These are phyloP conservation scores for Boletus subparvulus DNA, from an alignment of 768 basidiomycete species.

Conservation along the genomic window DNA sequence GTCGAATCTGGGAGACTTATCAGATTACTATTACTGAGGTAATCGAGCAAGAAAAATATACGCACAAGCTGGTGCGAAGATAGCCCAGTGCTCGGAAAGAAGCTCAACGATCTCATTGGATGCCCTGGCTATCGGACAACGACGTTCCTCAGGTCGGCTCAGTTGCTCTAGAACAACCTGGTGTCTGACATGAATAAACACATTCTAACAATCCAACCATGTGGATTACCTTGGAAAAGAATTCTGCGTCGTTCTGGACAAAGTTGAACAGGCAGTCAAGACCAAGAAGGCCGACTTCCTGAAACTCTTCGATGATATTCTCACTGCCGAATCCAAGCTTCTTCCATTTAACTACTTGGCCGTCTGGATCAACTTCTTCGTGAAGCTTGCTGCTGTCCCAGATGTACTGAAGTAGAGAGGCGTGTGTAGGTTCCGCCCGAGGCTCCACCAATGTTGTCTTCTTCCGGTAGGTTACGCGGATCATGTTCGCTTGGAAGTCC, in stretches of 20 bases:
- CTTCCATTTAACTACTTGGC: slow-evolving; percentile 64
- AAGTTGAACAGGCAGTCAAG: slow-evolving; percentile 81
- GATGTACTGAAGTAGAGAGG: slow-evolving; percentile 57
- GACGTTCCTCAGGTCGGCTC: slow-evolving; percentile 66
- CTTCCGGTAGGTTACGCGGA: slow-evolving; percentile 75
- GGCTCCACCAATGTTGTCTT: slow-evolving; percentile 79
- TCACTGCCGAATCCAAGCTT: slow-evolving; percentile 78
- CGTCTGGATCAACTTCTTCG: slow-evolving; percentile 51
- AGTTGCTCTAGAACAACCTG: slow-evolving; percentile 80
- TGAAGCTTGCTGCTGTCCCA: slow-evolving; percentile 63
- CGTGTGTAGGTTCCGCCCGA: slow-evolving; percentile 57
- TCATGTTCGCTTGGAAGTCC: slow-evolving; percentile 85
- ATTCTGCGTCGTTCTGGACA: slow-evolving; percentile 65
- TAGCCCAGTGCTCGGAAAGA: slow-evolving; percentile 81
- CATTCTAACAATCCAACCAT: neutral
- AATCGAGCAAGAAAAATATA: slow-evolving; percentile 15
- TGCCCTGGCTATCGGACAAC: slow-evolving; percentile 80
- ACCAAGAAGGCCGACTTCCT: slow-evolving; percentile 75
- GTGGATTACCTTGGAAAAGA: slow-evolving; percentile 63
- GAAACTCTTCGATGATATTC: slow-evolving; percentile 73
- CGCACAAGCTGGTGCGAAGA: slow-evolving; percentile 83
- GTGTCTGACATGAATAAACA: slow-evolving; percentile 8
- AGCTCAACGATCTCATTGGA: slow-evolving; percentile 86
- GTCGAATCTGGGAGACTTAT: slow-evolving; percentile 54
- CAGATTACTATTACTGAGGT: neutral